Base-by-base conservation (phyloP, 192 early-diverging fungal species). In the Backusella australiensis region DNA sequence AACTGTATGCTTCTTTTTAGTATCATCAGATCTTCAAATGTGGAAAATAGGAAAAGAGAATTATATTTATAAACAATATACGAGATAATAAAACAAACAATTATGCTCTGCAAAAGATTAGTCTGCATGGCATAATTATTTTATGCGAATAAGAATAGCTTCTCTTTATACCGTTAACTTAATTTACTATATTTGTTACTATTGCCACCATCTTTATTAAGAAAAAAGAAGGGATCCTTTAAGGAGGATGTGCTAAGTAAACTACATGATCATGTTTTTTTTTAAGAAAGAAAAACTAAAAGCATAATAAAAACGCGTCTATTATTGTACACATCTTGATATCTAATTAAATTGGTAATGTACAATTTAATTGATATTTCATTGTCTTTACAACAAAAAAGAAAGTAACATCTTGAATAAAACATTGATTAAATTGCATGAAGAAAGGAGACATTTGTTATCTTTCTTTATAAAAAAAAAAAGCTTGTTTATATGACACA, bases 111-210 rank as follows among this genome's bases (percentile, higher is more conserved):
- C 19, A 49, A 49, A 39, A 49, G 46, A 49, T 49, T 49, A 49
- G 19, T 49, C 19, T 49, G 19, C 46, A 49, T 49, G 19, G 17
- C 46, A 49, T 49, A n/a, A 49, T 21, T 49, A 49, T 49, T 49
- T 49, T 49, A 49, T 49, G 46, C 46, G 17, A 49, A 49, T 49
- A 49, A 49, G 42, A 44, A 53, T 53, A 53, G 52, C 11, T 59
- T 59, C 53, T 59, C 53, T 53, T 53, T 59, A 23, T 49, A 49
- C 53, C 23, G 23, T 59, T 59, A 23, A 59, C 23, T 26, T 59
- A 7, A 59, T 59, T 59, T 59, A 59, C n/a, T 26, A 59, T 59
- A 59, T 59, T 59, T 59, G 53, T 59, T 59, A 59, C 53, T 59
- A 59, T 59, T 59, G 53, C 53, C 21, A 59, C 53, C 53, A 59